These are phyloP conservation scores for Globisporangium uncinulatum DNA, from an alignment of 352 stramenopile species.

Conservation along the genomic window DNA sequence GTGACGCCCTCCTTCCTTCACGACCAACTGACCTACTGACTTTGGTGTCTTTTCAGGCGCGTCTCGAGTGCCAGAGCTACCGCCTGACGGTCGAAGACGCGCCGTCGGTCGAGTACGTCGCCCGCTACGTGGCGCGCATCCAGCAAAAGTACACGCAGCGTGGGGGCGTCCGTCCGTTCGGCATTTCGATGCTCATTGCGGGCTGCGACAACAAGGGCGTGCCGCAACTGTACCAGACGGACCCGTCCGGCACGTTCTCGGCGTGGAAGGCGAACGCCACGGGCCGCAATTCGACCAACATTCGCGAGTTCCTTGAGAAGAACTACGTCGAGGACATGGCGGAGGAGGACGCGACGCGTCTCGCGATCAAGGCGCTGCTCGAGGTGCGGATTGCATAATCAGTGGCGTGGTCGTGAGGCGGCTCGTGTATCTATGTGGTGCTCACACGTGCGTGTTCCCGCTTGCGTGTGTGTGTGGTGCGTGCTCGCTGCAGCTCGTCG, in stretches of 20 bases:
- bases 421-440: not conserved
- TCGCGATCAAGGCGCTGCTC: slow-evolving; percentile 95
- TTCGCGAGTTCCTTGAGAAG: slow-evolving; percentile 99
- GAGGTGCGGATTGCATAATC: slow-evolving; percentile 47
- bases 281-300: slow-evolving; percentile 96
- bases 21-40: no score
- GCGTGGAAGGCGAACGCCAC: slow-evolving; percentile 98
- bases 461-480: not conserved
- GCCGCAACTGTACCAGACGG: slow-evolving; percentile 97
- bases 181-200: slow-evolving; percentile 96
- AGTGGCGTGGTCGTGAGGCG: not conserved
- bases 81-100: slow-evolving; percentile 94
- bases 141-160: slow-evolving; percentile 99
- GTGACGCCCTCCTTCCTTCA: no score
- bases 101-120: slow-evolving; percentile 96
- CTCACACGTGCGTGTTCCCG: not conserved
- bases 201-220: slow-evolving; percentile 90
- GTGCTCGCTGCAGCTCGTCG: slow-evolving; percentile 70
- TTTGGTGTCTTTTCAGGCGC: slow-evolving; percentile 31
- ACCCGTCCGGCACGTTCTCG: slow-evolving; percentile 97
- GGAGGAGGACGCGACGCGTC: slow-evolving; percentile 88
- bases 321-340: slow-evolving; percentile 92
- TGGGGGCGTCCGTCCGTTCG: slow-evolving; percentile 97
- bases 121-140: slow-evolving; percentile 94
- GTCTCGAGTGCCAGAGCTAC: slow-evolving; percentile 98